Conservation (phyloP, 179 eudicot genomes). For the Vitellaria paradoxa region DNA sequence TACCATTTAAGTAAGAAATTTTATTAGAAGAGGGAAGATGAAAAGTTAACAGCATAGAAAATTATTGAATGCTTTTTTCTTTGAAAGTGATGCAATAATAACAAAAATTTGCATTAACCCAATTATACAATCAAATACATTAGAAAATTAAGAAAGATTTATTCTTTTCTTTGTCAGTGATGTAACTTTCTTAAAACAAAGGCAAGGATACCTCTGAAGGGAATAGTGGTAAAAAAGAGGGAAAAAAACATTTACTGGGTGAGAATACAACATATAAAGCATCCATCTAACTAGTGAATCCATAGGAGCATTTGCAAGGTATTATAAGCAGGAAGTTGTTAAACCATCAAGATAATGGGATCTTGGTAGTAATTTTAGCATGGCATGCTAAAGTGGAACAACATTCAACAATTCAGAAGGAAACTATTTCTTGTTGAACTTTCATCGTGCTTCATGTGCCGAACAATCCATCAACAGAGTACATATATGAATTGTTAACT, state of each 20-base stretch:
- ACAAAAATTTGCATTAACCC: too few relatives aligned
- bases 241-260: neutral
- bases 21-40: too few relatives aligned
- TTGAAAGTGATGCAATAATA: too few relatives aligned
- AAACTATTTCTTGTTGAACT: neutral
- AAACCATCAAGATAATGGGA: too few relatives aligned
- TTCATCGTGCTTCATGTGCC: neutral
- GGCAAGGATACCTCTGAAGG: neutral
- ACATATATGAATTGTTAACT: neutral
- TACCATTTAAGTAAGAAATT: too few relatives aligned
- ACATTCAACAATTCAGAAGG: neutral
- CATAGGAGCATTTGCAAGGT: neutral
- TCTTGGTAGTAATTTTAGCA: too few relatives aligned
- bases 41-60: too few relatives aligned
- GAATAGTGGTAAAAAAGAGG: neutral
- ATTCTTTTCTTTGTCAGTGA: neutral
- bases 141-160: neutral
- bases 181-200: neutral
- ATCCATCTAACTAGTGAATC: neutral
- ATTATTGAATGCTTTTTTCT: too few relatives aligned
- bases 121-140: too few relatives aligned
- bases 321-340: neutral
- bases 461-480: neutral
- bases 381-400: neutral
- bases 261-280: neutral